phyloP scores from a whole-genome alignment of 225 moss, liverwort and hornwort species.

The Ulota crispa region DNA sequence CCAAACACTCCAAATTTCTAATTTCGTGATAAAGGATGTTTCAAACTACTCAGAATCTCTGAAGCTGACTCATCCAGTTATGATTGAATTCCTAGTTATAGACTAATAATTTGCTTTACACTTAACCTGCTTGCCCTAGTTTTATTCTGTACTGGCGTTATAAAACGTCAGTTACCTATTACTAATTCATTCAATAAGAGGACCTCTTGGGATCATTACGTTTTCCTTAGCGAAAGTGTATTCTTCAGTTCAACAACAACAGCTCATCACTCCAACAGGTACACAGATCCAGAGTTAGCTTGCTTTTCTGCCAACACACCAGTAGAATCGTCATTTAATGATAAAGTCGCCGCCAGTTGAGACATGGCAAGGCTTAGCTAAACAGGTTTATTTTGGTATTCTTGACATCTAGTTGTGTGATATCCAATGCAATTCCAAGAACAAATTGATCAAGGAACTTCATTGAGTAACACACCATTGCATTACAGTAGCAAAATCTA shows the following conservation, averaged over 20 bases:
- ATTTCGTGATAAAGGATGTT: neutral
- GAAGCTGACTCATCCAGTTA: neutral
- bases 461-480: neutral
- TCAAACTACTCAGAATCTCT: neutral
- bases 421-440: neutral
- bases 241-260: constrained; percentile 37
- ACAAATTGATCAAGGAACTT: constrained; percentile 5
- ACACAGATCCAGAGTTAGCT: constrained; percentile 47
- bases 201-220: constrained; percentile 21
- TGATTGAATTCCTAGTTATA: neutral
- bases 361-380: neutral
- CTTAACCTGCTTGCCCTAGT: neutral
- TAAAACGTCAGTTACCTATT: constrained; percentile 4
- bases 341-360: neutral
- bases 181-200: constrained; percentile 21
- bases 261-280: constrained; percentile 38
- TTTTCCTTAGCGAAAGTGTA: constrained; percentile 19
- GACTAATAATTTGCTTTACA: neutral
- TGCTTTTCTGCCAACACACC: constrained; percentile 49
- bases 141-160: neutral
- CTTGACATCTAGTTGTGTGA: neutral
- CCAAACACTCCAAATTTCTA: neutral
- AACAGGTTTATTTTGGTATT: neutral
- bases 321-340: constrained; percentile 23
- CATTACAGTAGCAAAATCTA: neutral